These are phyloP conservation scores for Nakazawaea ambrosiae DNA, from an alignment of 805 yeast genomes.

Conservation along the genomic window DNA sequence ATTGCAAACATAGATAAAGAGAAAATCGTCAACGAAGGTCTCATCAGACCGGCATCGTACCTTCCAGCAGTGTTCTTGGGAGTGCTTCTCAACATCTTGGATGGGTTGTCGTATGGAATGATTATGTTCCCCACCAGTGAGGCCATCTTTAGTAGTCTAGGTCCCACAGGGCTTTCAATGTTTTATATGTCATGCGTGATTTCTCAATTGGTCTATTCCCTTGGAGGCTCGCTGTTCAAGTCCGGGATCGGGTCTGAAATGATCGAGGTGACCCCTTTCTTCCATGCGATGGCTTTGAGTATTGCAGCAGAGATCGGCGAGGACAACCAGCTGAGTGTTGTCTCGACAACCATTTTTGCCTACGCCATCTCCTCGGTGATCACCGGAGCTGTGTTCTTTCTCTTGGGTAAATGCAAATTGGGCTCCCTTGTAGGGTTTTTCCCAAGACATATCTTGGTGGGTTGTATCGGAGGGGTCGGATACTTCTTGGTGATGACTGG, in stretches of 20 bases:
- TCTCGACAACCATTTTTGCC: conserved; percentile 83
- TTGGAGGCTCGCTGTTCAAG: conserved; percentile 86
- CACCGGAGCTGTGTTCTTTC: conserved; percentile 76
- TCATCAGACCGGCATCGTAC: conserved; percentile 36
- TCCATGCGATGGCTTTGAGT: conserved; percentile 86
- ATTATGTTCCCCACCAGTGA: conserved; percentile 91
- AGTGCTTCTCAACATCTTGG: conserved; percentile 75
- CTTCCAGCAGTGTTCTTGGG: conserved; percentile 86
- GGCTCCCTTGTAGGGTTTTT: conserved; percentile 91
- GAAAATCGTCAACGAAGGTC: conserved; percentile 17
- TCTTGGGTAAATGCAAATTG: conserved; percentile 69
- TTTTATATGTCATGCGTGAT: conserved; percentile 89
- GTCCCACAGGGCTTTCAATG: conserved; percentile 88
- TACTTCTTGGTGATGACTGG: conserved; percentile 88
- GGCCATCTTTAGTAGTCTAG: conserved; percentile 67
- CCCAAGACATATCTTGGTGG: conserved; percentile 92
- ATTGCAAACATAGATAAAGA: conserved; percentile 15
- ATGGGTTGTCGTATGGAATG: conserved; percentile 96
- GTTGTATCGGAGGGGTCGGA: conserved; percentile 98
- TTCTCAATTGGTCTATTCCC: conserved; percentile 79
- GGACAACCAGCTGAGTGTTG: conserved; percentile 39
- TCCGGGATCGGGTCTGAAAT: conserved; percentile 96
- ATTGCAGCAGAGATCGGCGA: conserved; percentile 53
- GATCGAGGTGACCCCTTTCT: conserved; percentile 99
- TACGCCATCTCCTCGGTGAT: conserved; percentile 78